A percentile compares a stretch with the other conserved stretches of the same genome.
phyloP scores from a whole-genome alignment of 441 rosid species.

The Aquilaria agallochum region DNA sequence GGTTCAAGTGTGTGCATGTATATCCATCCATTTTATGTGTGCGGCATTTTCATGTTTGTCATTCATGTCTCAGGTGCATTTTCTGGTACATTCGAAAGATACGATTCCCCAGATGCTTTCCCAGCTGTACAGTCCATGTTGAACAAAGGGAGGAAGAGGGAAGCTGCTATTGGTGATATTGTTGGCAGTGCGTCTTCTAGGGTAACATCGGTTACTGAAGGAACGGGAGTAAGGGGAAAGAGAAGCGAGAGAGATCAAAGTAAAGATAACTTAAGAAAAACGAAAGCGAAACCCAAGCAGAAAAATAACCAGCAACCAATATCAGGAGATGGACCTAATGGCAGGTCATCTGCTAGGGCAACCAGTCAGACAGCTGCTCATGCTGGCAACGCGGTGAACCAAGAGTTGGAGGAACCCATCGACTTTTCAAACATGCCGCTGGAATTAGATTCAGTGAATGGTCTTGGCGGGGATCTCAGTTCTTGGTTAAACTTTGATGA shows the following conservation, averaged over 20 bases:
- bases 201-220: conserved; percentile 46
- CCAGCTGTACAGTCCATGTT: conserved; percentile 11
- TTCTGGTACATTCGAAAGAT: conserved; percentile 46
- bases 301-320: conserved; percentile 41
- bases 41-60: conserved; percentile 3
- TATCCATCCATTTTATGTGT: not conserved
- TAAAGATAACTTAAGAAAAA: conserved; percentile 29
- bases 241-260: conserved; percentile 47
- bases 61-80: conserved; percentile 53
- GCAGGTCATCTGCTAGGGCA: conserved; percentile 20
- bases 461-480: conserved; percentile 47
- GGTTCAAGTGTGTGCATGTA: not conserved
- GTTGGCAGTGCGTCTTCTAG: conserved; percentile 71
- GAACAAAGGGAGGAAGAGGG: conserved; percentile 49
- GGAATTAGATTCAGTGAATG: conserved; percentile 50
- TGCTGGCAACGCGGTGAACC: conserved; percentile 13
- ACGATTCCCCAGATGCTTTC: conserved; percentile 21
- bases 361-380: conserved; percentile 11
- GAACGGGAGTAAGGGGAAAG: conserved; percentile 43
- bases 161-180: conserved; percentile 70
- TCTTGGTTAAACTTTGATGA: conserved; percentile 57
- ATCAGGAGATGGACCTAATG: conserved; percentile 27
- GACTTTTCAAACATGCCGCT: conserved; percentile 49
- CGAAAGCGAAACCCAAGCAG: conserved; percentile 59
- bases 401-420: conserved; percentile 34